These are phyloP conservation scores for Aureoboletus auriporus DNA, from an alignment of 768 basidiomycete genomes.

Conservation along the genomic window DNA sequence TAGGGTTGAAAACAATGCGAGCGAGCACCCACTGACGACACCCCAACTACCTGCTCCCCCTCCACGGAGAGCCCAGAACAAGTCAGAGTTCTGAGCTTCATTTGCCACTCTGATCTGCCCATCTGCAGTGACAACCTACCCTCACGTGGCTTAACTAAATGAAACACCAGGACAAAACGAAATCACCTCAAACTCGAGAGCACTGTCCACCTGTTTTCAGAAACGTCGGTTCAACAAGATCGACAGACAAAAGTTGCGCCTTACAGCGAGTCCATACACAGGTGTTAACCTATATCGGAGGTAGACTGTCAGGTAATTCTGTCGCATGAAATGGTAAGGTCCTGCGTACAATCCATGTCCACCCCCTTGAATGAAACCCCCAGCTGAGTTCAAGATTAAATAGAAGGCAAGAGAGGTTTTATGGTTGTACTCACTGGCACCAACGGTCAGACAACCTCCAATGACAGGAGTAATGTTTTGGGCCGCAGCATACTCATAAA, in stretches of 20 bases:
- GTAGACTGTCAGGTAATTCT: not conserved
- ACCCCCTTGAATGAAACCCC: constrained; percentile 46
- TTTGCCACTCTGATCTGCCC: constrained; percentile 39
- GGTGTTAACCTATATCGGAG: constrained; percentile 7
- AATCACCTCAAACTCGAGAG: constrained; percentile 35
- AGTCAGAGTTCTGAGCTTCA: constrained; percentile 35
- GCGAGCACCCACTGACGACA: constrained; percentile 30
- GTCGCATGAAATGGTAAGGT: not conserved
- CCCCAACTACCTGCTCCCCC: constrained; percentile 49
- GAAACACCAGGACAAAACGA: too few relatives aligned
- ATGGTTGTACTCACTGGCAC: constrained; percentile 7
- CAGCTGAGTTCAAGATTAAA: constrained; percentile 9
- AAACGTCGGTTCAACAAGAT: not conserved
- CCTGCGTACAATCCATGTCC: constrained; percentile 36
- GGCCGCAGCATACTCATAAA: constrained; percentile 11
- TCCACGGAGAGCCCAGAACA: constrained; percentile 53
- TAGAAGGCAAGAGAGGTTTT: too few relatives aligned
- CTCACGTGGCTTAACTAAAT: not conserved
- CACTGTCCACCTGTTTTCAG: constrained; percentile 37
- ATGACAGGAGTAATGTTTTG: constrained; percentile 15
- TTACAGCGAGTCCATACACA: constrained; percentile 11
- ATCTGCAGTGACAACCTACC: constrained; percentile 36
- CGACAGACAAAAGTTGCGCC: not conserved
- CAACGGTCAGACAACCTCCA: constrained; percentile 20
- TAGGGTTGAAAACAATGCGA: too few relatives aligned